phyloP scores from a whole-genome alignment of 306 rosid species.

The Adenanthera pavonina region DNA sequence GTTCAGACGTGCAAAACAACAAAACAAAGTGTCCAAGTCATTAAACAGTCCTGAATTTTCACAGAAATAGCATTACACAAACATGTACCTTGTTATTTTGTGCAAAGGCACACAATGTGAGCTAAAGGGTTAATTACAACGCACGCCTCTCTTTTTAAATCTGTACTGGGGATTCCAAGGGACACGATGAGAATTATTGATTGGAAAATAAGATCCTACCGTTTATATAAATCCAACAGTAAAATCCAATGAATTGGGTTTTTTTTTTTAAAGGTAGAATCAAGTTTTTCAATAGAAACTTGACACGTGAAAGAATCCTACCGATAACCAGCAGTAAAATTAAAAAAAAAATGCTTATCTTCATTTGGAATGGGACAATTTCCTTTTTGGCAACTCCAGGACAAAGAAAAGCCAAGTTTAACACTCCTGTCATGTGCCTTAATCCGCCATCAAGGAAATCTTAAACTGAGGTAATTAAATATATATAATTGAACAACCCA shows the following conservation, averaged over 20 bases:
- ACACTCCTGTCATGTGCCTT: conserved; percentile 13
- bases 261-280: not conserved
- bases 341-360: not conserved
- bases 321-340: not conserved
- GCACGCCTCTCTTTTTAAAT: too few species aligned
- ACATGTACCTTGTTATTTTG: not conserved
- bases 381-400: conserved; percentile 43
- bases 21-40: not conserved
- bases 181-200: not conserved
- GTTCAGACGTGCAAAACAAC: not conserved
- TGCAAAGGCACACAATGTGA: conserved; percentile 39
- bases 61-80: conserved; percentile 1
- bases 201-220: conserved; percentile 27
- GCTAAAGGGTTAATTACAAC: not conserved
- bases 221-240: conserved; percentile 28
- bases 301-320: not conserved
- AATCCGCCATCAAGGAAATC: not conserved
- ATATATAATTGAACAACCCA: conserved; percentile 36
- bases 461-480: not conserved
- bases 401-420: conserved; percentile 36
- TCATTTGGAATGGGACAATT: not conserved
- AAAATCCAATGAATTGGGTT: conserved; percentile 37
- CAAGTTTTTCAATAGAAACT: not conserved
- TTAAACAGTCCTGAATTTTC: not conserved
- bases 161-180: not conserved